Evolutionary conservation across 2,329 filamentous ascomycete species (phyloP).

Genomic region (Dothideomycetes sp.): DNA sequence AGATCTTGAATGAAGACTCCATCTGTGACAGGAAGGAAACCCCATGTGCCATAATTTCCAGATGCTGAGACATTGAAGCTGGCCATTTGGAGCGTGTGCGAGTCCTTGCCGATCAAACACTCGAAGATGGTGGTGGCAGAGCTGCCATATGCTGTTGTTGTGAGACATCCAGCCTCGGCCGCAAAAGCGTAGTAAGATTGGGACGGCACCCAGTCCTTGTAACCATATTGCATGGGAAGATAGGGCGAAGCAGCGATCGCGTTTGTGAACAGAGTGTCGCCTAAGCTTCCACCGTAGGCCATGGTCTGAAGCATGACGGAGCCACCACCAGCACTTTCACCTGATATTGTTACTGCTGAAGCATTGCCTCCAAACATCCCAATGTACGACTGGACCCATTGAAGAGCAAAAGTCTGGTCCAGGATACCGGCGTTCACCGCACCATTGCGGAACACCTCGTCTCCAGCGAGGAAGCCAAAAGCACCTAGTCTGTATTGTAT

Average conservation of each 20-base stretch:
- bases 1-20: constrained; percentile 26
- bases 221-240: constrained; percentile 41
- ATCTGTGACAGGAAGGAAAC: constrained; percentile 34
- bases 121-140: constrained; percentile 26
- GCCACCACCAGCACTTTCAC: constrained; percentile 28
- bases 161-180: constrained; percentile 28
- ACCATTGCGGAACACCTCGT: constrained; percentile 26
- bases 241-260: constrained; percentile 36
- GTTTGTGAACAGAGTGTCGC: constrained; percentile 18
- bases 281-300: constrained; percentile 18
- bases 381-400: constrained; percentile 42
- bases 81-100: constrained; percentile 26
- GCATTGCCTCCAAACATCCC: constrained; percentile 34
- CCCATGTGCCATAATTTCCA: constrained; percentile 30
- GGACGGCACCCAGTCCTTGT: constrained; percentile 34
- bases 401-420: constrained; percentile 39
- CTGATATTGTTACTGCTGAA: constrained; percentile 30
- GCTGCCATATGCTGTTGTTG: constrained; percentile 21
- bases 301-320: constrained; percentile 25
- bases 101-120: constrained; percentile 28
- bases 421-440: constrained; percentile 28
- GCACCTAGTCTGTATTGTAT: constrained; percentile 27
- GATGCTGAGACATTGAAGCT: constrained; percentile 21
- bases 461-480: constrained; percentile 32
- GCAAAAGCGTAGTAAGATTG: constrained; percentile 37